phyloP scores from a whole-genome alignment of 106 monocot genomes.

The Dioscorea alata region DNA sequence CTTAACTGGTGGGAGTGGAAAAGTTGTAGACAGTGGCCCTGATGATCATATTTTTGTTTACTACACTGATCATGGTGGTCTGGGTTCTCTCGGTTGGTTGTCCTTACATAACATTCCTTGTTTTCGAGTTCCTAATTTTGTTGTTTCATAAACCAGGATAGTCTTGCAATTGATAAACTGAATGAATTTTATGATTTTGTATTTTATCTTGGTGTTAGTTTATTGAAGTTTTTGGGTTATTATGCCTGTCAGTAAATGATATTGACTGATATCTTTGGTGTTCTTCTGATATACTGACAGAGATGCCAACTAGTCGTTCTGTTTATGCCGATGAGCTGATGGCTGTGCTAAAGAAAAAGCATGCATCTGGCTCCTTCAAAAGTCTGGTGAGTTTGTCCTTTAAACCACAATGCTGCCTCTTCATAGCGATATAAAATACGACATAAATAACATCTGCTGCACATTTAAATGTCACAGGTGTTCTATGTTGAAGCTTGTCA shows the following conservation, averaged over 20 bases:
- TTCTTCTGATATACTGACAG: constrained; percentile 23
- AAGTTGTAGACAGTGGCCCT: constrained; percentile 92
- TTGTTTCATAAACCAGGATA: not conserved
- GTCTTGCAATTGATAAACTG: not conserved
- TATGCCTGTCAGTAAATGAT: too few relatives aligned
- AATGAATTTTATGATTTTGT: too few relatives aligned
- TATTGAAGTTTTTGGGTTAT: too few relatives aligned
- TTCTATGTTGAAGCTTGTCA: constrained; percentile 90
- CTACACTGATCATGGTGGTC: constrained; percentile 87
- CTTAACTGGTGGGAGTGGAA: constrained; percentile 85
- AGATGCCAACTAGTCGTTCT: constrained; percentile 79
- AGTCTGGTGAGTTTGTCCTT: constrained; percentile 49
- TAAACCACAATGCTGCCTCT: not conserved
- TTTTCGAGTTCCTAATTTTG: not conserved
- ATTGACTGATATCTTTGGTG: not conserved
- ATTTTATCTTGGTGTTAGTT: too few relatives aligned
- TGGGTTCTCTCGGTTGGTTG: constrained; percentile 79
- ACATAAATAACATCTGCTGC: not conserved
- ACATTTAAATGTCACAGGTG: constrained; percentile 24
- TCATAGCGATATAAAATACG: not conserved
- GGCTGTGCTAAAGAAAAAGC: constrained; percentile 62
- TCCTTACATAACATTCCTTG: not conserved
- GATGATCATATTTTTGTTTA: constrained; percentile 92
- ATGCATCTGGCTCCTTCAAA: constrained; percentile 59
- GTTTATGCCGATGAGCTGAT: constrained; percentile 74